Base-by-base conservation (phyloP, 805 yeast species). In the Torulaspora microellipsoides region DNA sequence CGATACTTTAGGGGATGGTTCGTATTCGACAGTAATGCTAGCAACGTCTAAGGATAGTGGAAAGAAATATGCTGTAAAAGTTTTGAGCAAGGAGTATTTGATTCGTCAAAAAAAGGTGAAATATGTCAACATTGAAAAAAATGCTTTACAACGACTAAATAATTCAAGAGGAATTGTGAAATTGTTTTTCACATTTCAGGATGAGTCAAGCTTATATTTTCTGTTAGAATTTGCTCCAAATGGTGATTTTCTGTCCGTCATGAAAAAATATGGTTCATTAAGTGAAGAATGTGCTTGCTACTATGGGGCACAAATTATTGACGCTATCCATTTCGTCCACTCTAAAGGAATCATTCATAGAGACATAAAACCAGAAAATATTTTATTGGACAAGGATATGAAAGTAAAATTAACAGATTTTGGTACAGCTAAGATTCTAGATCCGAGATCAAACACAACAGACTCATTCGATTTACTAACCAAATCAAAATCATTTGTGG, bases 1-100 rank as follows among this genome's bases (percentile, higher is more conserved):
- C 8, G 80, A 86, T 13, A 80, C 84, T 34, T 76, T 93, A 25
- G 99, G 99, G 27, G 95, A 87, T 60, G 99, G 99, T 1, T 88
- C 96, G 6, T 93, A 91, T 61, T 89, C 97, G 8, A 90, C 95
- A 1, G 99, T 91, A 3, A 77, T 80, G 53, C 76, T 87, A 31
- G 99, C 97, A 0, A 76, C 86, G 1, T 95, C 93, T 48, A 88
- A 80, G 55, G 68, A 65, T 23, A 83, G 85, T 36, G 73, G 76
- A 45, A 79, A 83, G 46, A 83, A 90, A 13, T 85, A 81, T 60
- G 95, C 95, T 1, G 82, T 85, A 9, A 85, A 85, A 59, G 77
- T 85, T 3, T 66, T 85, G 43, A 88, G 82, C 60, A 85, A 85
- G 59, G 73, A 83, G 44, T 91, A 85, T 58, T 78, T 85, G 38